Base-by-base conservation (phyloP, 805 yeast species). In the Barnettozyma wickerhamii region DNA sequence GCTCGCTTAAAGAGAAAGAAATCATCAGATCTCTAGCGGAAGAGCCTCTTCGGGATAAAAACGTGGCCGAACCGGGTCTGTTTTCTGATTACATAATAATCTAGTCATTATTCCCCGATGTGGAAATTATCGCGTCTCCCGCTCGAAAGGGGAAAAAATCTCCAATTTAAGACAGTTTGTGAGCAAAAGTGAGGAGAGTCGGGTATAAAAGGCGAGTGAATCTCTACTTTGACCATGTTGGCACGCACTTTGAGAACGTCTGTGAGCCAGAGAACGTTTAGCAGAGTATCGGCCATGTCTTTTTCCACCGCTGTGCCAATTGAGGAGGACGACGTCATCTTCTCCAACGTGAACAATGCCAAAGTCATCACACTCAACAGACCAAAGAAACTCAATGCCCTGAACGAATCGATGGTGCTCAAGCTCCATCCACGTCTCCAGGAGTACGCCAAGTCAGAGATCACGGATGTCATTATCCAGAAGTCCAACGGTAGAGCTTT, bases 381-480 rank as follows among this genome's bases (percentile, higher is more conserved):
- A 45, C 81, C 90, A 18, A 59, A 70, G 41, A 91, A 91, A 60
- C 75, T 93, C 56, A 93, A 91, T 66, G 91, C 98, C 5, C 69
- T 91, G 51, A 84, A 79, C 60, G 68, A 75, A 19, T 75, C 77
- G 42, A 90, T 91, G 95, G 79, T 87, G 45, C 59, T 71, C 26
- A 72, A 77, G 51, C 80, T 91, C 46, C 67, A 75, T 28, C 88
- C 93, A 18, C 75, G 95, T 29, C 65, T 89, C 46, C 59, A 72
- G 34, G 96, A 90, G 60, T 89, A 81, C 64, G 69, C 86, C 38
- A 84, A 84, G 56, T 77, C 88, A 15, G 72, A 71, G 34, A 66
- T 76, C 15, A 79, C 82, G 43, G 77, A 81, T 47, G 56, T 86
- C 41, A 65, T 91, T 29, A 69, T 93, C 33, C 67, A 91, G 47